Base-by-base conservation (phyloP, 768 basidiomycete genomes). In the Lentinula boryana region DNA sequence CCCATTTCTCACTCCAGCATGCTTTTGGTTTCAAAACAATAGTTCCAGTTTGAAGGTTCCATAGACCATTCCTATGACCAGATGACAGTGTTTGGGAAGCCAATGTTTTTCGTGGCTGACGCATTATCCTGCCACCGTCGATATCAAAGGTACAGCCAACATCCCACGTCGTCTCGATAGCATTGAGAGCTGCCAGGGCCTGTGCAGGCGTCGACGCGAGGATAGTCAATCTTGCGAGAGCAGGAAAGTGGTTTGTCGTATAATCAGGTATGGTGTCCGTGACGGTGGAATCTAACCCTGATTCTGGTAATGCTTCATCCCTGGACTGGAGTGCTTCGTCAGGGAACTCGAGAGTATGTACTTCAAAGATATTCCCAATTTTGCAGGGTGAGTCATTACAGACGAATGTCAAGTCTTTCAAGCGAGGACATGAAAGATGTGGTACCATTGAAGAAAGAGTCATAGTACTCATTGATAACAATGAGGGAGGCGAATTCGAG, bases 1-100 rank as follows among this genome's bases (percentile, higher is more conserved):
- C 57, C 57, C 57, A 58, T 23, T 31, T 43, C 23, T 58, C 57
- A 21, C 38, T 38, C 57, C 57, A 58, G 9, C 15, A 9, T n/a
- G 32, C 6, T 32, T 36, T 58, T 9, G 57, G 57, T 27, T n/a
- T 15, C 31, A 58, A 7, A 4, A 58, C 57, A 32, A 58, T 27
- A 15, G 56, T 58, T 9, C 36, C 13, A 5, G 36, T 38, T 38
- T 38, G 32, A 21, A 58, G 46, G 16, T 27, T 46, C 18, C 56
- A 43, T 8, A 43, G 41, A 31, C 52, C 31, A 53, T 33, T n/a
- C 33, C 7, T 23, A 7, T 27, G 13, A 5, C 23, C 27, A 13
- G 27, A 27, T 27, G 27, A 27, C 27, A 27, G 27, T 27, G 27
- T 27, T 27, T 27, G 27, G 4, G 27, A 27, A 27, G 27, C 27